Evolutionary conservation across 2,329 filamentous ascomycete genomes (phyloP).

Genomic region (Alternaria sp.): DNA sequence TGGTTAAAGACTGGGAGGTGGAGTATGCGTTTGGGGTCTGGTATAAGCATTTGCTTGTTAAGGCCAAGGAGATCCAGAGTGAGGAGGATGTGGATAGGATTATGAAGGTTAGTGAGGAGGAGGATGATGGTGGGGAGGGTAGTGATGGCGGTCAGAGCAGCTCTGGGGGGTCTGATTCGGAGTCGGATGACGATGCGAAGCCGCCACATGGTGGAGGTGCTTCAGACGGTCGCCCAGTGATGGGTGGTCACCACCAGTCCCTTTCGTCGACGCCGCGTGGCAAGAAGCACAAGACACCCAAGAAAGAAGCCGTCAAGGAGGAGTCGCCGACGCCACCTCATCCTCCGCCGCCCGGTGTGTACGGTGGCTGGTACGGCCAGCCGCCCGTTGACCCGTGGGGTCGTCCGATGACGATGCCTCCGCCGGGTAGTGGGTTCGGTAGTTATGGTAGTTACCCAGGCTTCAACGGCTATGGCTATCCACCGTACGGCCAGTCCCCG

Average conservation of each 20-base stretch:
- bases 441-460: slow-evolving; percentile 9
- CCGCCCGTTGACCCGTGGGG: slow-evolving; percentile 8
- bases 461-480: slow-evolving; percentile 8
- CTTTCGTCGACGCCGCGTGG: background rate
- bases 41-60: slow-evolving; percentile 40
- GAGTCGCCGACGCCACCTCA: background rate
- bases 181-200: slow-evolving; percentile 8
- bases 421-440: background rate
- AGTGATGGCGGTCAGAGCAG: slow-evolving; percentile 9
- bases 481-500: background rate
- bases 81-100: slow-evolving; percentile 35
- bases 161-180: background rate
- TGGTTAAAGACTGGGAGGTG: slow-evolving; percentile 33
- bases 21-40: slow-evolving; percentile 31
- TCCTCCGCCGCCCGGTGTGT: background rate
- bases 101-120: slow-evolving; percentile 14
- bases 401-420: background rate
- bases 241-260: slow-evolving; percentile 12
- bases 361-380: background rate
- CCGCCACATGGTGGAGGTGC: slow-evolving; percentile 2
- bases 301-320: background rate
- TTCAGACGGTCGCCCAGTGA: slow-evolving; percentile 5
- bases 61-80: slow-evolving; percentile 15
- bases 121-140: slow-evolving; percentile 1
- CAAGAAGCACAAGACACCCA: slow-evolving; percentile 9